These are phyloP conservation scores for Pelargonium australe DNA, from an alignment of 441 rosid genomes.

Conservation along the genomic window DNA sequence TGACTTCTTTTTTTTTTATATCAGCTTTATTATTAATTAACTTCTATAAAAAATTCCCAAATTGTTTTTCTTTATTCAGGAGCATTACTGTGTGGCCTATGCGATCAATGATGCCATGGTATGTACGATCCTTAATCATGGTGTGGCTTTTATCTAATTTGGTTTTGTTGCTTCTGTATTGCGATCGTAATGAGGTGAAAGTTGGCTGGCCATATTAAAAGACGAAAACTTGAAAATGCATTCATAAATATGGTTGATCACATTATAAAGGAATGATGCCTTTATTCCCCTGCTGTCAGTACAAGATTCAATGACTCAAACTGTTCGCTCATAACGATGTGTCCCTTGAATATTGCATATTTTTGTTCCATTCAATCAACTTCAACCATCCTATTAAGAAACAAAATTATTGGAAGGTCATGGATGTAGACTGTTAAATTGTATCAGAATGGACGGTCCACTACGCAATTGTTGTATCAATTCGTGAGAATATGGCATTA, in stretches of 20 bases:
- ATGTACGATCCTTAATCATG: constrained; percentile 20
- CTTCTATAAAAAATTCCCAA: neutral
- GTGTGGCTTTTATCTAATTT: constrained; percentile 2
- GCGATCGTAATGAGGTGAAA: neutral
- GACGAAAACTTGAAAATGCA: neutral
- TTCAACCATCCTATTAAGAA: too few relatives aligned
- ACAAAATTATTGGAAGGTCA: too few relatives aligned
- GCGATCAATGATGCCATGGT: constrained; percentile 86
- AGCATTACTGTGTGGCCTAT: constrained; percentile 74
- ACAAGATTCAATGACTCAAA: too few relatives aligned
- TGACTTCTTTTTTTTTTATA: neutral
- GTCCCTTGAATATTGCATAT: too few relatives aligned
- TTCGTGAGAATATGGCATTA: too few relatives aligned
- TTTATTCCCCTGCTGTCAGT: too few relatives aligned
- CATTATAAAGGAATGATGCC: neutral
- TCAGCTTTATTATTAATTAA: neutral
- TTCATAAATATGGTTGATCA: neutral
- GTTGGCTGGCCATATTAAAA: constrained; percentile 6
- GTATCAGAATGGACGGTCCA: too few relatives aligned
- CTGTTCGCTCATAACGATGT: too few relatives aligned
- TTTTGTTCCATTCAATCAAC: too few relatives aligned
- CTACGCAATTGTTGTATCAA: too few relatives aligned
- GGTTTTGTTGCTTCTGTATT: constrained; percentile 4
- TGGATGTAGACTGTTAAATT: too few relatives aligned
- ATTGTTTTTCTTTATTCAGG: constrained; percentile 42